Evolutionary conservation across 768 basidiomycete genomes (phyloP), one percentile per base, ranked within the genome.

Genomic region (Trametes sanguinea): DNA sequence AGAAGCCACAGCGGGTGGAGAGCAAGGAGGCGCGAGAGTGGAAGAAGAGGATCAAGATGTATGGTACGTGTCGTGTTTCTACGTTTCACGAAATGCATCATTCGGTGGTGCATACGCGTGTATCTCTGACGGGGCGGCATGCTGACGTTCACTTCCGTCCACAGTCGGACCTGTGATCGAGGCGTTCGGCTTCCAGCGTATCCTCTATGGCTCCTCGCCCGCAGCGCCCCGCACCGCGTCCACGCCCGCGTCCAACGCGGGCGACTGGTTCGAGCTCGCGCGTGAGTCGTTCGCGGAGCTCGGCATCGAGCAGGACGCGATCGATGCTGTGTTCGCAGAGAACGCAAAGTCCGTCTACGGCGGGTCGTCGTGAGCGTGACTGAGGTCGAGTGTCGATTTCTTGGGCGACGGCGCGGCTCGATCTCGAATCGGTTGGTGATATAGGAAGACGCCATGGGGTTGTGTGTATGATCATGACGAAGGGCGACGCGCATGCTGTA

Each of bases 141-240:
- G 39, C 39, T 39, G 7, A 39, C 39, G 7, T 9, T 3, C 45
- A 6, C 27, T 30, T 3, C 29, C 29, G 29, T 29, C 11, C 22
- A 4, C 61, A 94, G 92, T 94, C 65, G 88, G 86, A 7, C 92
- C 90, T 14, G 87, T 88, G 40, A 75, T 93, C 63, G 92, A 94
- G 72, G 92, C 92, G 2, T 94, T 94, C 71, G 92, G 92, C 6
- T 90, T 84, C 68, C 80, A 89, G 68, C 84, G 92, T 54, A 92
- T 94, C 67, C 80, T 94, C 17, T 94, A 89, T 73, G 92, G 92
- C 7, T 88, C 91, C 8, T 87, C 90, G 1, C 84, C 88, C 35
- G 84, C 87, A 10, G 74, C 78, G 10, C 64, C 56, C 8, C 17
- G 61, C 9, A 58, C 64, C 37, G 51, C 58, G n/a, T 74, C 77